Base-by-base conservation (phyloP, 148 eudicot genomes). In the Linanthus parryae region DNA sequence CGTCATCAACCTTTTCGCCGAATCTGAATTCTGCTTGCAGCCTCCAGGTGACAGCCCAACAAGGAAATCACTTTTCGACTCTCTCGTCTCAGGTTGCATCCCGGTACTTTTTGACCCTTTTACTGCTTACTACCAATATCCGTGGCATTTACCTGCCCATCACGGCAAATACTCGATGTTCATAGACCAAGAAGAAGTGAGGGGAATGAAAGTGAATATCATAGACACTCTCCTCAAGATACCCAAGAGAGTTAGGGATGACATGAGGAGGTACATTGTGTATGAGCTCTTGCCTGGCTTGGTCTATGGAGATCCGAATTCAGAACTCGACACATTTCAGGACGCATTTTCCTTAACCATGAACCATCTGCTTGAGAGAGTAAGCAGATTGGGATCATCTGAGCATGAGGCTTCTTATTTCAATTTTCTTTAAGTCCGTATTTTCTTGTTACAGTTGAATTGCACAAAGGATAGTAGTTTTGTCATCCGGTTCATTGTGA, bases 1-100 rank as follows among this genome's bases (percentile, higher is more conserved):
- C 0, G 34, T 90, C 0, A 63, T 80, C 1, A 46, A 59, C 25
- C 70, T 80, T 5, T 78, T 90, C 41, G 63, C 42, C 61, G 85
- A 77, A 50, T 88, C 94, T 0, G 94, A 82, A 37, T 84, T 89
- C 57, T 89, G 94, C 48, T 64, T 90, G 13, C 97, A 90, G 46
- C 95, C 97, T 33, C 74, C 79, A 1, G 97, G 95, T 0, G 95
- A 83, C 16, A 82, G 85, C 50, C 82, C 88, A 0, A 90, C 95
- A 0, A 70, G 95, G 49, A 90, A 83, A 52, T 85, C 97, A 0
- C 68, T 80, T 4, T 85, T 90, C 4, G 95, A 90, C 65, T 80
- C 97, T 1, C 72, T 90, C 0, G 45, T 90, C 37, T 58, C 80
- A 1, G 95, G 97, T 1, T 89, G 97, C 34, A 89, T 85, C n/a